phyloP scores from a whole-genome alignment of 305 asterid genomes.

The Fraxinus velutina region DNA sequence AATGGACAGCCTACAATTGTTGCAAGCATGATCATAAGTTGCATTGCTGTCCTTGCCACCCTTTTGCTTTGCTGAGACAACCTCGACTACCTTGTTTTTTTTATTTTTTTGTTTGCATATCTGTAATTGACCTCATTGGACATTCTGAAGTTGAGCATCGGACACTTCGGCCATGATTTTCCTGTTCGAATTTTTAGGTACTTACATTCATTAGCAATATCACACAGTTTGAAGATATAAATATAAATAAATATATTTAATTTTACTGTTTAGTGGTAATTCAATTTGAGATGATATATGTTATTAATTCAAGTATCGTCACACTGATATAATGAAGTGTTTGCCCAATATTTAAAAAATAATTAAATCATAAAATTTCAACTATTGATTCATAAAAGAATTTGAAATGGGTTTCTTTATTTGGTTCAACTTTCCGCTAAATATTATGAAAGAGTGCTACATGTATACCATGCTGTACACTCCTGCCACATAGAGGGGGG shows the following conservation, averaged over 20 bases:
- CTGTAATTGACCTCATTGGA: constrained; percentile 9
- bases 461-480: too few species aligned
- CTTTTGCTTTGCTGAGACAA: constrained; percentile 35
- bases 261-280: not conserved
- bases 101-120: constrained; percentile 12
- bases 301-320: not conserved
- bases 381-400: not conserved
- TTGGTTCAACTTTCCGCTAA: not conserved
- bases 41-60: constrained; percentile 44
- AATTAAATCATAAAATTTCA: not conserved
- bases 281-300: not conserved
- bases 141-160: not conserved
- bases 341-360: too few species aligned
- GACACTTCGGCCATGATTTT: not conserved
- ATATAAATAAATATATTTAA: too few species aligned
- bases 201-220: not conserved
- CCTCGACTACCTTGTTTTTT: constrained; percentile 14
- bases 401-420: not conserved
- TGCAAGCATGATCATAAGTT: constrained; percentile 36
- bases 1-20: constrained; percentile 49
- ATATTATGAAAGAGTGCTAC: too few species aligned
- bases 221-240: too few species aligned
- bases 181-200: constrained; percentile 16
- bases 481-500: too few species aligned
- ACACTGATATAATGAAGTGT: too few species aligned